Evolutionary conservation across 768 basidiomycete genomes (phyloP).

Genomic region (Boletus tylopilopsis): DNA sequence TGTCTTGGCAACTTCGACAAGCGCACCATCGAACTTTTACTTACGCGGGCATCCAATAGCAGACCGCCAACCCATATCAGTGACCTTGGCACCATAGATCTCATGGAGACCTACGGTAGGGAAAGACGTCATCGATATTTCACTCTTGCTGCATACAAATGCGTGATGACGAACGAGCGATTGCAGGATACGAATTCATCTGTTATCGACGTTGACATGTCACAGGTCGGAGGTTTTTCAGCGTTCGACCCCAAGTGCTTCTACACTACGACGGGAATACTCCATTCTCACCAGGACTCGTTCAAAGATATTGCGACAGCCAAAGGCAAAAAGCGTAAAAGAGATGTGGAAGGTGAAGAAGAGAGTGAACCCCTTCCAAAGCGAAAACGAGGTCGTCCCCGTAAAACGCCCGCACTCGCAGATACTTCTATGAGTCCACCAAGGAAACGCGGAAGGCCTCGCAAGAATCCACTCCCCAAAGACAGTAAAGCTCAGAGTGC

Average conservation of each 20-base stretch:
- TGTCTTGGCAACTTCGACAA: constrained; percentile 70
- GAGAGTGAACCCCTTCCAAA: constrained; percentile 19
- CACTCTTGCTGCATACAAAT: constrained; percentile 64
- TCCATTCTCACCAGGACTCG: constrained; percentile 47
- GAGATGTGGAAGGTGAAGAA: constrained; percentile 24
- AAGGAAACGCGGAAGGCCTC: constrained; percentile 37
- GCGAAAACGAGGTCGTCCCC: constrained; percentile 55
- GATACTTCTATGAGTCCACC: constrained; percentile 13
- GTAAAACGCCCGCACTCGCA: constrained; percentile 32
- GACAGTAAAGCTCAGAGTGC: neutral
- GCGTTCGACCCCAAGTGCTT: constrained; percentile 46
- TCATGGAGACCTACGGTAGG: constrained; percentile 80
- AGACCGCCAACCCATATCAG: constrained; percentile 67
- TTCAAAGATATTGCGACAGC: constrained; percentile 35
- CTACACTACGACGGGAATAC: constrained; percentile 42
- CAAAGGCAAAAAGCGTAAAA: constrained; percentile 31
- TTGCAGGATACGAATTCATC: constrained; percentile 50
- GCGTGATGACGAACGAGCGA: constrained; percentile 59
- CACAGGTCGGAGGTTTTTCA: constrained; percentile 52
- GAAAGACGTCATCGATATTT: constrained; percentile 87
- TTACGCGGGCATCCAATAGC: constrained; percentile 61
- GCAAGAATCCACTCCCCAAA: constrained; percentile 18
- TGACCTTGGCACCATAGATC: constrained; percentile 63
- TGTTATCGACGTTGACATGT: constrained; percentile 45
- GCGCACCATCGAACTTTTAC: constrained; percentile 79